phyloP scores from a whole-genome alignment of 2,329 filamentous ascomycete species.

The Ilyonectria sp. region DNA sequence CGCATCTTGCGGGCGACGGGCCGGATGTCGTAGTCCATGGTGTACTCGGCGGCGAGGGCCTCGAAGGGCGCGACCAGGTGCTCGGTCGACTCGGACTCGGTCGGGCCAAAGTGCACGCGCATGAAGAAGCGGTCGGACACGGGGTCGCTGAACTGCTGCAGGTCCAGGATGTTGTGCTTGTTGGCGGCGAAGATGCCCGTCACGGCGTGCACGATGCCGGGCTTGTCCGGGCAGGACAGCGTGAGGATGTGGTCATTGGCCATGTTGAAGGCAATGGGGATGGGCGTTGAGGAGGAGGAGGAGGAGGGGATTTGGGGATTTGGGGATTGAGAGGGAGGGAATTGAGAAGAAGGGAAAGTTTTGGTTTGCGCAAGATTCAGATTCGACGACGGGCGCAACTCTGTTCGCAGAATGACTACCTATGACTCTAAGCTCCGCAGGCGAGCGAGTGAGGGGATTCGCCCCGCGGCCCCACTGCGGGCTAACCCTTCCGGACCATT shows the following conservation, averaged over 20 bases:
- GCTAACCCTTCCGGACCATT: constrained; percentile 35
- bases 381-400: no score
- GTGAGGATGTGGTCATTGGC: constrained; percentile 80
- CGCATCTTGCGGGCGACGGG: constrained; percentile 79
- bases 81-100: constrained; percentile 61
- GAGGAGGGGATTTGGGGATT: no score
- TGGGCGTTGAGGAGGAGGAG: background rate
- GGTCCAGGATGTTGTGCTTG: constrained; percentile 85
- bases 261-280: constrained; percentile 50
- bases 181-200: constrained; percentile 82
- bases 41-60: constrained; percentile 73
- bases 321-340: constrained; percentile 5
- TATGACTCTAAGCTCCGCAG: background rate
- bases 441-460: constrained; percentile 23
- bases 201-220: constrained; percentile 88
- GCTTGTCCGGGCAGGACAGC: constrained; percentile 86
- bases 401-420: constrained; percentile 16
- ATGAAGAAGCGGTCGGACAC: constrained; percentile 86
- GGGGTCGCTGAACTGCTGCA: constrained; percentile 87
- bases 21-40: constrained; percentile 81
- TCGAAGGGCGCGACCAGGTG: constrained; percentile 71
- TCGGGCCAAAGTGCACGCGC: constrained; percentile 85
- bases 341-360: constrained; percentile 6
- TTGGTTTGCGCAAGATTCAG: background rate
- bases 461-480: constrained; percentile 44